Base-by-base conservation (phyloP, 768 basidiomycete species). In the Clavaria fumosa region DNA sequence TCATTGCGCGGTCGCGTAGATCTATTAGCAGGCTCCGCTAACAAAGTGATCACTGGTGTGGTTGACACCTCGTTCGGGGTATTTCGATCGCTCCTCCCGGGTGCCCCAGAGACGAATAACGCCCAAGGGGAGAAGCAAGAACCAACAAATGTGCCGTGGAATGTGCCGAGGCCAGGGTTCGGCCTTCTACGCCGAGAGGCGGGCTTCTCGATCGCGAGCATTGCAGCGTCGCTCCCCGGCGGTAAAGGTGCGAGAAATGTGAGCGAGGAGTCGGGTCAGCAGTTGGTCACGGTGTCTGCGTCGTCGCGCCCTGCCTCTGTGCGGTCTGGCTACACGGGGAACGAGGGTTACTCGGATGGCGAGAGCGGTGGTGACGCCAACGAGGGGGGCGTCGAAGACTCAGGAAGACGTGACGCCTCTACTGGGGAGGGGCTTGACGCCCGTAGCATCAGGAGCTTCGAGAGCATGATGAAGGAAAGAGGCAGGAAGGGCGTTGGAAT, bases 1-100 rank as follows among this genome's bases (percentile, higher is more conserved):
- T 64, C 70, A 34, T 55, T 91, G n/a, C 70, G 84, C 6, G 64
- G 59, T 1, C 67, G 80, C 31, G 80, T 83, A 11, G 79, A 81
- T 41, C 73, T 72, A 0, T 72, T 89, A 26, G 72, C 81, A 0
- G 84, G 74, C n/a, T 78, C 81, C 0, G 90, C 90, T 12, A 64
- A 85, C 43, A 80, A 69, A 35, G 88, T 86, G 30, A 82, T 86
- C 36, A 76, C 69, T 4, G 89, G 84, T 17, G 88, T 95, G 37
- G 80, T 93, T 34, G 89, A 93, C 52, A 74, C 85, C 0, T 85
- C 83, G 2, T 89, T 91, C 56, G 82, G 84, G 12, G 82, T 89
- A 44, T 63, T 95, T 11, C 70, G 84, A 12, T 77, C 84, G 3
- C 61, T 90, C 27, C 34, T 42, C 18, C 42, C 41, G 14, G 24